Evolutionary conservation across 2,329 filamentous ascomycete genomes (phyloP).

Genomic region (Colletotrichum sp.): DNA sequence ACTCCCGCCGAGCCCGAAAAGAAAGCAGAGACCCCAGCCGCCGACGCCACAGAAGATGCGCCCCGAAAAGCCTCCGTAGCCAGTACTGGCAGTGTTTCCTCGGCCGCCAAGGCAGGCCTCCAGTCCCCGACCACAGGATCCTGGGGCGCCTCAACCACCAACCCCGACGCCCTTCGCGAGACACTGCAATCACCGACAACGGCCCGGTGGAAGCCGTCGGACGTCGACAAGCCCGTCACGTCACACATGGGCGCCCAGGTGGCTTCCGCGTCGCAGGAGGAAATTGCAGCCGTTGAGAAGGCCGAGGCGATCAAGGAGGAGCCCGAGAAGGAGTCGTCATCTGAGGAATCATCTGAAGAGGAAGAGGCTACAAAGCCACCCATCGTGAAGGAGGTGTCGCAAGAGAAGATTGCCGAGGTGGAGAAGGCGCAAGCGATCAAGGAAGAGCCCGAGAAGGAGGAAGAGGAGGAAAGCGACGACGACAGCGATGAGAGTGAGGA

Average conservation of each 20-base stretch:
- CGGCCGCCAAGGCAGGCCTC: conserved; percentile 33
- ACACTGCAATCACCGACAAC: conserved; percentile 49
- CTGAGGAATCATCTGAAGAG: conserved; percentile 31
- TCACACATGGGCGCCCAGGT: conserved; percentile 37
- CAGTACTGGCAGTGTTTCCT: not conserved
- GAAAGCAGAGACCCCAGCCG: not conserved
- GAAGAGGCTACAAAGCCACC: conserved; percentile 26
- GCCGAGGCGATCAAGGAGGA: conserved; percentile 45
- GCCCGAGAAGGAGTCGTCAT: conserved; percentile 36
- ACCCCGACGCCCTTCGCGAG: conserved; percentile 29
- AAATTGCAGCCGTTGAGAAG: conserved; percentile 45
- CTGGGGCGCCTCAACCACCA: conserved; percentile 36
- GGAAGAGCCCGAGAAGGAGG: conserved; percentile 36
- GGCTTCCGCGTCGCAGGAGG: conserved; percentile 36
- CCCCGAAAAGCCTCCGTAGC: conserved; percentile 9
- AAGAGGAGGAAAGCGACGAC: conserved; percentile 30
- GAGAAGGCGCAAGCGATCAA: conserved; percentile 28
- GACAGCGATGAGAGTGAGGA: conserved; percentile 28
- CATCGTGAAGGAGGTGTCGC: conserved; percentile 23
- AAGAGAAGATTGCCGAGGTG: conserved; percentile 29
- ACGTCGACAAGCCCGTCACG: conserved; percentile 25
- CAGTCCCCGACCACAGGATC: conserved; percentile 51
- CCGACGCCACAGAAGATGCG: not conserved
- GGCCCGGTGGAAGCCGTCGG: conserved; percentile 44
- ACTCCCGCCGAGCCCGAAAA: conserved; percentile 1